A percentile compares a stretch with the other conserved stretches of the same genome.
Conservation (phyloP, 108 stramenopile species). For the Cylindrotheca closterium region DNA sequence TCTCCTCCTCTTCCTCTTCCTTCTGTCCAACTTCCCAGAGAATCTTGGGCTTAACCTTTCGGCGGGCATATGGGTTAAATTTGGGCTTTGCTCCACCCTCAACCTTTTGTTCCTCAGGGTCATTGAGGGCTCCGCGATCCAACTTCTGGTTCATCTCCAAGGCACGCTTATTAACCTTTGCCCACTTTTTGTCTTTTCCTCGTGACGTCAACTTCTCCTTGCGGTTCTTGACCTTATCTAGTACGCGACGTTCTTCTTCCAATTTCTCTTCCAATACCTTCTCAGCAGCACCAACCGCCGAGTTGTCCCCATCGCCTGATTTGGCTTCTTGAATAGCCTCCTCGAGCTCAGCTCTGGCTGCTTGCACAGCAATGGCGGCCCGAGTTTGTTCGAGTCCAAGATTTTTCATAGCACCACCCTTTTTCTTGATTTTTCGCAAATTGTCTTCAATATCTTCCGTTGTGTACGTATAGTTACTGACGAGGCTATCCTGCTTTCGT, state of each 20-base stretch:
- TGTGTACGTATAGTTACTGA: constrained; percentile 80
- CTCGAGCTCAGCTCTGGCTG: constrained; percentile 55
- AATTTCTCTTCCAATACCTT: constrained; percentile 41
- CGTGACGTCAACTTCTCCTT: constrained; percentile 48
- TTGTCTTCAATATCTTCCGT: constrained; percentile 78
- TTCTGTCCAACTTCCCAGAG: constrained; percentile 86
- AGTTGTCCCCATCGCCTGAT: constrained; percentile 32
- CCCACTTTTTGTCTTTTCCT: constrained; percentile 74
- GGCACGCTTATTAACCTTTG: constrained; percentile 82
- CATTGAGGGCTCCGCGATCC: constrained; percentile 65
- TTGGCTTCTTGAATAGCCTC: constrained; percentile 57
- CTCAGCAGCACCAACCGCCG: constrained; percentile 51
- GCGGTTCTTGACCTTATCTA: constrained; percentile 60
- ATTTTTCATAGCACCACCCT: constrained; percentile 58
- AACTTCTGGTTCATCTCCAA: constrained; percentile 64
- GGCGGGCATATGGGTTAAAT: constrained; percentile 85
- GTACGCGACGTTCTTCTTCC: constrained; percentile 46
- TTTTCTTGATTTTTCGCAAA: constrained; percentile 65
- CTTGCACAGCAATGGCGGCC: constrained; percentile 73
- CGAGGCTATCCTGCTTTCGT: constrained; percentile 71
- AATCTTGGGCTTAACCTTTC: constrained; percentile 87
- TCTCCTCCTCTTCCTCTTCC: constrained; percentile 53
- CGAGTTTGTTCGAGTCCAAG: constrained; percentile 78
- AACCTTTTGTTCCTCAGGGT: constrained; percentile 41
- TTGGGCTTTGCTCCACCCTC: constrained; percentile 34